phyloP scores from a whole-genome alignment of 768 basidiomycete species.

The Rhizopogon rudus region DNA sequence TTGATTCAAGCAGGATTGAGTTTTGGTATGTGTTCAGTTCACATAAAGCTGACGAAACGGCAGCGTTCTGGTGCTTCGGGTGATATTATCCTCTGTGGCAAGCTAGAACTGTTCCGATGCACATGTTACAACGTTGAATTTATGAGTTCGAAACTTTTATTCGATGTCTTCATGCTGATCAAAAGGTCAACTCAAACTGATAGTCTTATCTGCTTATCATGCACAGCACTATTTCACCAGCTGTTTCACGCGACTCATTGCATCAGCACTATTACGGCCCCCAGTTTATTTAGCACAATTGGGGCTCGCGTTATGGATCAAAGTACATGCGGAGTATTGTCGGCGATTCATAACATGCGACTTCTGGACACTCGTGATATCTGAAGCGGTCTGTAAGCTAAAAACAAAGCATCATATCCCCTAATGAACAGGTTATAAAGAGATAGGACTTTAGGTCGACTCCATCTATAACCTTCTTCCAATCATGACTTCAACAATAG shows the following conservation, averaged over 20 bases:
- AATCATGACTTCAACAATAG: not conserved
- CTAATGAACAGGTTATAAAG: constrained; percentile 8
- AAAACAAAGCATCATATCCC: not conserved
- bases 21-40: not conserved
- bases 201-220: not conserved
- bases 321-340: not conserved
- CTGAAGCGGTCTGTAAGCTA: not conserved
- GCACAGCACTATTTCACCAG: not conserved
- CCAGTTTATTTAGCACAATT: not conserved
- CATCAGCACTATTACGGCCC: not conserved
- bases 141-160: no score
- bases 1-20: no score
- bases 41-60: not conserved
- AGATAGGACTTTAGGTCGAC: not conserved
- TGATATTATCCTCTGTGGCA: not conserved
- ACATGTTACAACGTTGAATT: no score
- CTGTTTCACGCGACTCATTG: not conserved
- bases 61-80: not conserved
- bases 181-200: no score
- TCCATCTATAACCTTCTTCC: not conserved
- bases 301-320: no score
- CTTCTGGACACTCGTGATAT: constrained; percentile 2
- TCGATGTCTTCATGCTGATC: no score
- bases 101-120: not conserved
- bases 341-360: not conserved